Conservation (phyloP, 495 filamentous ascomycete species). For the Physcia stellaris region DNA sequence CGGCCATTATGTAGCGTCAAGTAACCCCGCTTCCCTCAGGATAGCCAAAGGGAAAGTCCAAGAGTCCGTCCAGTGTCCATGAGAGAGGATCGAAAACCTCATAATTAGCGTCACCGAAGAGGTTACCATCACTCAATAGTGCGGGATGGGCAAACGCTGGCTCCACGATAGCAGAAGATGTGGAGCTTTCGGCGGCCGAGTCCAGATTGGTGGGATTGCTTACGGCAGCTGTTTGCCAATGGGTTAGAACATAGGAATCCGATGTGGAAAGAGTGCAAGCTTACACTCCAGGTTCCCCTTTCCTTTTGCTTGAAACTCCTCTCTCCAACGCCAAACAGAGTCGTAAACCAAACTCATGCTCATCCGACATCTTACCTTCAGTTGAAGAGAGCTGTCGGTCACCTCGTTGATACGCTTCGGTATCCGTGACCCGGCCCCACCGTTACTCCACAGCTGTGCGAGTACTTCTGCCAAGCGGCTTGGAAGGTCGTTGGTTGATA, state of each 20-base stretch:
- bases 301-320: conserved; percentile 68
- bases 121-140: conserved; percentile 1
- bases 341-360: conserved; percentile 91
- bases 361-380: conserved; percentile 80
- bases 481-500: conserved; percentile 70
- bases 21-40: neutral
- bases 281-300: conserved; percentile 66
- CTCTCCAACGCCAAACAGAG: conserved; percentile 86
- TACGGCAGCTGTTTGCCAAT: conserved; percentile 40
- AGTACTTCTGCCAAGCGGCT: conserved; percentile 79
- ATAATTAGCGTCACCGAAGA: conserved; percentile 51
- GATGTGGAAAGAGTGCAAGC: conserved; percentile 13
- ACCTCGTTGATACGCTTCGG: conserved; percentile 41
- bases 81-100: conserved; percentile 82
- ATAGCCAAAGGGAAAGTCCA: conserved; percentile 61
- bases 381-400: conserved; percentile 54
- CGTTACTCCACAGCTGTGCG: conserved; percentile 81
- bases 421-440: conserved; percentile 33
- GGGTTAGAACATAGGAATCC: neutral
- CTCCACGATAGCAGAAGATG: conserved; percentile 41
- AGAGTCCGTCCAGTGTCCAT: conserved; percentile 77
- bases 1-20: too few species aligned
- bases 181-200: conserved; percentile 58
- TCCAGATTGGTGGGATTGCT: conserved; percentile 83
- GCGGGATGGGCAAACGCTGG: conserved; percentile 35